Conservation (phyloP, 1,139 yeast species). For the Pichia cactophila region DNA sequence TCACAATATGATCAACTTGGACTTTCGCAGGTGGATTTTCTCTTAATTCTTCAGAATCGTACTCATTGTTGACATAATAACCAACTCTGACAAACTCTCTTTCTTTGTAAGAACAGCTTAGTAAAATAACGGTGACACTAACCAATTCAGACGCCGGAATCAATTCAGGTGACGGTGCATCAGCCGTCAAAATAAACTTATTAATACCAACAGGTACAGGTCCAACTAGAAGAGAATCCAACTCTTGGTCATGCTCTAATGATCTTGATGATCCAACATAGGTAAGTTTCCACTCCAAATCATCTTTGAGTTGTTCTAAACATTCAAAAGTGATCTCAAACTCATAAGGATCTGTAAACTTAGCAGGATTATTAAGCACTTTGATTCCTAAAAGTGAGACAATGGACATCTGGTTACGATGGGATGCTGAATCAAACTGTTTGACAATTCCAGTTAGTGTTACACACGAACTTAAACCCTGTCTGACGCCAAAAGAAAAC, state of each 20-base stretch:
- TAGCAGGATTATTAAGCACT: conserved; percentile 91
- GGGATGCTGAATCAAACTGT: too few relatives aligned
- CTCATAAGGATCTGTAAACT: conserved; percentile 87
- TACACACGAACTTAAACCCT: too few relatives aligned
- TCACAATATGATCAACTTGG: conserved; percentile 86
- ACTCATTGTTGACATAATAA: conserved; percentile 93
- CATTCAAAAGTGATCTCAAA: conserved; percentile 97
- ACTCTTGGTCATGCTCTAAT: conserved; percentile 90
- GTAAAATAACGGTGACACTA: conserved; percentile 84
- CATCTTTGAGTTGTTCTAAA: conserved; percentile 85
- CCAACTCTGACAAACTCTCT: conserved; percentile 96
- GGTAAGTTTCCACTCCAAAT: conserved; percentile 93
- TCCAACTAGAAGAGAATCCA: conserved; percentile 91
- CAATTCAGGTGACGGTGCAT: conserved; percentile 91
- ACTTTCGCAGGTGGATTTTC: conserved; percentile 93
- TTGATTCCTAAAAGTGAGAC: conserved; percentile 88
- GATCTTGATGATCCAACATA: conserved; percentile 94
- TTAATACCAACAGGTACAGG: conserved; percentile 98
- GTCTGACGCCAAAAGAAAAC: not conserved
- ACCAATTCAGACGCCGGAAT: conserved; percentile 95
- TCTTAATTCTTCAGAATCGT: conserved; percentile 84
- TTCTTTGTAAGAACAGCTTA: conserved; percentile 89
- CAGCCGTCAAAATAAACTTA: conserved; percentile 87
- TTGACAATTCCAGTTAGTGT: too few relatives aligned
- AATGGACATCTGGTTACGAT: conserved; percentile 53